phyloP scores from a whole-genome alignment of 1,284 basidiomycete genomes.

The Apiotrichum montevideense region DNA sequence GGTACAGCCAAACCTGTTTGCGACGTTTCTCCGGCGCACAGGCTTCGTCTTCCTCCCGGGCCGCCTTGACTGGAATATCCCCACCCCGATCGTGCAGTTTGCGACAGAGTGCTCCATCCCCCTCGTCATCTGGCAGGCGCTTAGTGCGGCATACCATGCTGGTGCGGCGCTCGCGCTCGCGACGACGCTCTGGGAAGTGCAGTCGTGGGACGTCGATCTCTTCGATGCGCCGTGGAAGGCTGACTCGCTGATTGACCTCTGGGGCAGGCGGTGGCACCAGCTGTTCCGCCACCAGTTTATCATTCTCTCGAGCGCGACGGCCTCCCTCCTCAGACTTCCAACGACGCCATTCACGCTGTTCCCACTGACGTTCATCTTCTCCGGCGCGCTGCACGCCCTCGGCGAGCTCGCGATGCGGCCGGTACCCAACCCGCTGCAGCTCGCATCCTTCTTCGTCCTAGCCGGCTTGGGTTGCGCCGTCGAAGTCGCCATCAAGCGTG shows the following conservation, averaged over 20 bases:
- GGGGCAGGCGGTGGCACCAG: conserved; percentile 47
- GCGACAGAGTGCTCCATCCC: conserved; percentile 23
- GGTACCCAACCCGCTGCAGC: conserved; percentile 23
- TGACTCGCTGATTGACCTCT: conserved; percentile 41
- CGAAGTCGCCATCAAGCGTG: conserved; percentile 12
- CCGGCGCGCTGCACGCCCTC: conserved; percentile 38
- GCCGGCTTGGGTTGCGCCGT: conserved; percentile 29
- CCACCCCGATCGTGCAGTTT: conserved; percentile 17
- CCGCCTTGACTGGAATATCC: conserved; percentile 10
- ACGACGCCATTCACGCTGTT: conserved; percentile 20
- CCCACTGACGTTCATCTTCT: conserved; percentile 36
- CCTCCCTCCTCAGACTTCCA: conserved; percentile 22
- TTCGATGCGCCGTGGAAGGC: conserved; percentile 36
- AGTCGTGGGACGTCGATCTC: conserved; percentile 38
- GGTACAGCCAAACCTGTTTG: background rate
- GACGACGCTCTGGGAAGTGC: conserved; percentile 24
- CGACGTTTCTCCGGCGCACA: conserved; percentile 16
- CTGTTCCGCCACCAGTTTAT: conserved; percentile 39
- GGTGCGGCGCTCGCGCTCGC: conserved; percentile 22
- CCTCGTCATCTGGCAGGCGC: conserved; percentile 24
- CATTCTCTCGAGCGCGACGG: conserved; percentile 27
- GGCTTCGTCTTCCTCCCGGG: conserved; percentile 26
- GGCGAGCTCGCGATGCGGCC: conserved; percentile 37
- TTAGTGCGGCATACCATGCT: conserved; percentile 37
- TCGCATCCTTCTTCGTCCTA: conserved; percentile 36